Percentiles rank a stretch among this genome's conserved stretches.
Evolutionary conservation across 345 rosid species (phyloP).

Genomic region (Physaria fendleri): DNA sequence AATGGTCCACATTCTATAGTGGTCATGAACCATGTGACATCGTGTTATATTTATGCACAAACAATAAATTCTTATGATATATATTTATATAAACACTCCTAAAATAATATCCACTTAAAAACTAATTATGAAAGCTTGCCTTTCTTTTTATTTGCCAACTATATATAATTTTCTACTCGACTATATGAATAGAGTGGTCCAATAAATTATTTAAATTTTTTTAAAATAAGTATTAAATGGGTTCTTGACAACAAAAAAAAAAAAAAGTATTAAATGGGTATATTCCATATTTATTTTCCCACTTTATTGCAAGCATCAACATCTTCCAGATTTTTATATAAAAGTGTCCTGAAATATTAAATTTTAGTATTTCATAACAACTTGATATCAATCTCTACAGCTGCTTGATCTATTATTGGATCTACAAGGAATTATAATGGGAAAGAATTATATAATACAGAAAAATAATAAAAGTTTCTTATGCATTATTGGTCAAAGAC

Average conservation of each 20-base stretch:
- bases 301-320: constrained; percentile 18
- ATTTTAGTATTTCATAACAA: not conserved
- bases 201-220: not conserved
- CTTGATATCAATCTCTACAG: not conserved
- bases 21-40: constrained; percentile 31
- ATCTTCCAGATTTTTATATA: not conserved
- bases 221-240: constrained; percentile 1
- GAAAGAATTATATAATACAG: not conserved
- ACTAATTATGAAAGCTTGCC: constrained; percentile 22
- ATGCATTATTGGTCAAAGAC: constrained; percentile 1
- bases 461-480: not conserved
- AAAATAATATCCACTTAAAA: not conserved
- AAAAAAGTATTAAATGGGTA: constrained; percentile 3
- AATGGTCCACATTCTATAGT: constrained; percentile 35
- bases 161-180: constrained; percentile 7
- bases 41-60: constrained; percentile 10
- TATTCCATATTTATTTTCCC: not conserved
- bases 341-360: not conserved
- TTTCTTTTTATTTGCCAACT: constrained; percentile 15
- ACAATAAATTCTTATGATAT: constrained; percentile 4
- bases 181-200: constrained; percentile 33
- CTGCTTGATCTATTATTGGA: not conserved
- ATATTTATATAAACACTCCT: not conserved
- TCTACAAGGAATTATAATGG: not conserved
- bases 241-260: too few species aligned